Evolutionary conservation across 306 rosid species (phyloP), one percentile per base, ranked within the genome.

Genomic region (Prunus salicina): DNA sequence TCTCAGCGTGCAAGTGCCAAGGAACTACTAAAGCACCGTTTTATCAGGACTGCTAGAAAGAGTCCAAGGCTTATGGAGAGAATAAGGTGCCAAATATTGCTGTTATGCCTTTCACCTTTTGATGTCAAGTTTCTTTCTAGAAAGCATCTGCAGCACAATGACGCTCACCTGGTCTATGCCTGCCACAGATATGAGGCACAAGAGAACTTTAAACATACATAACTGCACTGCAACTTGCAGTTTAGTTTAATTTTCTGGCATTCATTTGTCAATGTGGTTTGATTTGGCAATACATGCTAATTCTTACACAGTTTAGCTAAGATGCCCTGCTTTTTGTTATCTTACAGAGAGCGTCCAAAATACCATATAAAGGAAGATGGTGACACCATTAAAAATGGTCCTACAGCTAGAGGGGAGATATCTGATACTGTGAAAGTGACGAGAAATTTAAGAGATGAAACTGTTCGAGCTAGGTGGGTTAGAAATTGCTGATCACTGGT

Each of bases 1-100:
- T 84, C 83, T 76, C 89, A 96, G 99, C 93, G 99, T 85, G 89
- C 89, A 72, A 89, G 96, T 87, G 99, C 99, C 75, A 96, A 88
- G 91, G 99, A 96, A 84, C 97, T 96, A 78, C 85, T 93, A 76
- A 93, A 81, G 86, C 96, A 93, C 77, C 98, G 98, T 49, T 91
- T 96, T 86, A 93, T 96, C 78, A 88, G 86, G 81, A 93, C 85
- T 83, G 94, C 90, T 46, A 93, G 91, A 93, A 93, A 84, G 93
- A 88, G 91, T 78, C 89, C 91, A 43, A 88, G 91, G 83, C 98
- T 96, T 80, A 71, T 77, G 73, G 99, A 96, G 87, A 93, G 99
- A 93, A 91, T 96, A 84, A 91, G 99, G 99, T 92, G 77, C 41
- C 47, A 73, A 27, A 25, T 57, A 18, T 58, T 52, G 15, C 51